Percentiles rank a stretch among this genome's conserved stretches.
Conservation (phyloP, 257 asterid species). For the Nicotiana otophora region DNA sequence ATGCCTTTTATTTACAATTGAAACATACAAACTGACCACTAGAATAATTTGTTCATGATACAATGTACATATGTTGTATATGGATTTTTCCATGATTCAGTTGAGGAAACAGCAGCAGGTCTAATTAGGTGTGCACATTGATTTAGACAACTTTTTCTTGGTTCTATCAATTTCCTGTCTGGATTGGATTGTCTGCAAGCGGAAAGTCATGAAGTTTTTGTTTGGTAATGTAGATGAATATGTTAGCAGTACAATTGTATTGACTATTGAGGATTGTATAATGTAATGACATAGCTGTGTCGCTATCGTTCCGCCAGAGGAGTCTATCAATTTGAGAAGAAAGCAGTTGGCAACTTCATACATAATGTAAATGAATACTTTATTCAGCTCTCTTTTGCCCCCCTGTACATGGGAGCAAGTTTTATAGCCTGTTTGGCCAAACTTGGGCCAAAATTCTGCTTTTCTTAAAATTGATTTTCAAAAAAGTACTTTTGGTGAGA, state of each 20-base stretch:
- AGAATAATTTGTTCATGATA: conserved; percentile 1
- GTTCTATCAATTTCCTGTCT: no score
- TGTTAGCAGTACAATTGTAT: not conserved
- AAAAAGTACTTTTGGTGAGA: no score
- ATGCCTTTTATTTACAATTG: not conserved
- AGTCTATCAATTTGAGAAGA: no score
- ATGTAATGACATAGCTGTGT: no score
- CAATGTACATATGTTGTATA: conserved; percentile 1
- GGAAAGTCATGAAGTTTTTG: not conserved
- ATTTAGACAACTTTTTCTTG: not conserved
- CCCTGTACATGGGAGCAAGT: no score
- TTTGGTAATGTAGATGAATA: not conserved
- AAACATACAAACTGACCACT: not conserved
- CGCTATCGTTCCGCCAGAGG: no score
- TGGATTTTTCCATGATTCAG: not conserved
- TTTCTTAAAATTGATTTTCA: no score
- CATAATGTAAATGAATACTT: no score
- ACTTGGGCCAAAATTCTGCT: no score
- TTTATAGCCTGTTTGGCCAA: no score
- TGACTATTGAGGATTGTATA: not conserved
- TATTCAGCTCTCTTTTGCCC: no score
- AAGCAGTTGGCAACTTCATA: no score
- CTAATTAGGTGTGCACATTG: not conserved
- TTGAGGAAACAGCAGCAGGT: not conserved
- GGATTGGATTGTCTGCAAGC: not conserved